Conservation (phyloP, 2,329 filamentous ascomycete species). For the Colletotrichum sp. region DNA sequence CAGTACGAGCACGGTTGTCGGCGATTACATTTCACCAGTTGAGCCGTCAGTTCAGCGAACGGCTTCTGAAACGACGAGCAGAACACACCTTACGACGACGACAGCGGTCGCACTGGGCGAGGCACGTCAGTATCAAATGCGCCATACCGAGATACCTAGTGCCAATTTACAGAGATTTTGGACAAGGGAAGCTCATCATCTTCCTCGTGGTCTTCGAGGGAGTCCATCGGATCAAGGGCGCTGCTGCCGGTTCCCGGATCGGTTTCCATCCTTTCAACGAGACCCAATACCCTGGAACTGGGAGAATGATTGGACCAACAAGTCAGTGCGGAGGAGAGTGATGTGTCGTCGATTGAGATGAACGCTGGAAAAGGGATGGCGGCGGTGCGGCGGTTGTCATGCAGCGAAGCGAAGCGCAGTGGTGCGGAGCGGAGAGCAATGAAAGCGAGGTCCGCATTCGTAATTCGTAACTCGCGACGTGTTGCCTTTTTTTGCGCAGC, state of each 20-base stretch:
- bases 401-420: neutral
- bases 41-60: neutral
- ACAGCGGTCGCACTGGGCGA: constrained; percentile 9
- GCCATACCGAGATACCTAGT: neutral
- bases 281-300: neutral
- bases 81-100: constrained; percentile 8
- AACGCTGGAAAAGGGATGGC: neutral
- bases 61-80: neutral
- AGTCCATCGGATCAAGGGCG: neutral
- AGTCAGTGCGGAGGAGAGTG: neutral
- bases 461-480: neutral
- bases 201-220: neutral
- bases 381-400: neutral
- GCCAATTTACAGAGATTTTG: neutral
- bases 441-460: neutral
- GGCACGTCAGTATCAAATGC: neutral
- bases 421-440: neutral
- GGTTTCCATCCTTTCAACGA: neutral
- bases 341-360: neutral
- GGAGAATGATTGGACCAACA: neutral
- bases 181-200: neutral
- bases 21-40: constrained; percentile 10
- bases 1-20: constrained; percentile 5
- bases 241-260: neutral
- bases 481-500: neutral